Percentiles rank a stretch among this genome's conserved stretches.
These are phyloP conservation scores for Boletellus ananas DNA, from an alignment of 768 basidiomycete genomes.

Conservation along the genomic window DNA sequence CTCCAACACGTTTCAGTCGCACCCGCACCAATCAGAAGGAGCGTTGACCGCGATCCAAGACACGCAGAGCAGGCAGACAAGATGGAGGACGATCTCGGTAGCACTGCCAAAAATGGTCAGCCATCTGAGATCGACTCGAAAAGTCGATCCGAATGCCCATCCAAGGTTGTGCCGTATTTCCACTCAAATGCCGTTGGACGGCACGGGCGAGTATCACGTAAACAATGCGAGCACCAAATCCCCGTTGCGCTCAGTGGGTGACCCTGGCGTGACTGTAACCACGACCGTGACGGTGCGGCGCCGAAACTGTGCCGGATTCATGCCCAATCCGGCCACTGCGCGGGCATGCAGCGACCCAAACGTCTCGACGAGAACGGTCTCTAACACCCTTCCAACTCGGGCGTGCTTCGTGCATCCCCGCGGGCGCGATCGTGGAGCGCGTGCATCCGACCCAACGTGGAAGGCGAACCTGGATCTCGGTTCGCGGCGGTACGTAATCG, in stretches of 20 bases:
- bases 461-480: too few species aligned
- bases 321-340: slow-evolving; percentile 7
- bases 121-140: too few species aligned
- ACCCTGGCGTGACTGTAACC: slow-evolving; percentile 13
- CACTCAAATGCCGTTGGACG: slow-evolving; percentile 23
- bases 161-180: slow-evolving; percentile 11
- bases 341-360: not conserved
- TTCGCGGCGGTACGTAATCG: slow-evolving; percentile 20
- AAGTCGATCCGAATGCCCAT: too few species aligned
- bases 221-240: too few species aligned
- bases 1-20: not conserved
- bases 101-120: too few species aligned
- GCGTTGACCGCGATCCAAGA: too few species aligned
- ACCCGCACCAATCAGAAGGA: too few species aligned
- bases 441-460: too few species aligned
- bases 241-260: not conserved
- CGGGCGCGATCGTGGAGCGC: too few species aligned
- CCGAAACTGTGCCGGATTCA: not conserved
- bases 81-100: too few species aligned
- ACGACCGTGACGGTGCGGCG: slow-evolving; percentile 2
- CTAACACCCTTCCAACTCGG: slow-evolving; percentile 4
- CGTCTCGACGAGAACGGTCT: not conserved
- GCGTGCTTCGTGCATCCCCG: not conserved
- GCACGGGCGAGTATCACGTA: too few species aligned
- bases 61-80: too few species aligned